Evolutionary conservation across 2,329 filamentous ascomycete genomes (phyloP).

Genomic region (Botrytis pseudocinerea): DNA sequence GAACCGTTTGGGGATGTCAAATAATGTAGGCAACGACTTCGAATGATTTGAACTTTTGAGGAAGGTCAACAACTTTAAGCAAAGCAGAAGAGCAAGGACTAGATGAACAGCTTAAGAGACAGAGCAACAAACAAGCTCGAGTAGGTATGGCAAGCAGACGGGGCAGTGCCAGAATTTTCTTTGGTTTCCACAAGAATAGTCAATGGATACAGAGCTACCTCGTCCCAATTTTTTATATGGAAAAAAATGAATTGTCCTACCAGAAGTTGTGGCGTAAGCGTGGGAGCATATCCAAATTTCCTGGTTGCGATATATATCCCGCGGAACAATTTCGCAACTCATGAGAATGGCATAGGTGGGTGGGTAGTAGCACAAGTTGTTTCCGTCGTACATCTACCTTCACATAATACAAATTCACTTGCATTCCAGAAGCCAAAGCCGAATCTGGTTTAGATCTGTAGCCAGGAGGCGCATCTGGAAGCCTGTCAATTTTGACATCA

Average conservation of each 20-base stretch:
- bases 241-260: not conserved
- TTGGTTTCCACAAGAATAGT: not conserved
- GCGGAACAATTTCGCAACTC: not conserved
- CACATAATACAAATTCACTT: constrained; percentile 2
- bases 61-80: not conserved
- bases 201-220: not conserved
- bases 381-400: constrained; percentile 3
- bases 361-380: not conserved
- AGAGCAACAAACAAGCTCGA: not conserved
- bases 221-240: not conserved
- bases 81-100: not conserved
- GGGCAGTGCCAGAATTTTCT: constrained; percentile 4
- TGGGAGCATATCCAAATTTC: not conserved
- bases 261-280: not conserved
- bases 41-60: not conserved
- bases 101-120: not conserved
- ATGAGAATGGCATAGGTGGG: not conserved
- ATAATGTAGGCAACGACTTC: not conserved
- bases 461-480: not conserved
- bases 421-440: not conserved
- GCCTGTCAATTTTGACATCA: not conserved
- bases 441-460: not conserved
- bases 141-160: not conserved
- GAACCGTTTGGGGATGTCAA: not conserved
- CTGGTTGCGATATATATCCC: not conserved